phyloP scores from a whole-genome alignment of 768 basidiomycete genomes.

The Panaeolus papilionaceus region DNA sequence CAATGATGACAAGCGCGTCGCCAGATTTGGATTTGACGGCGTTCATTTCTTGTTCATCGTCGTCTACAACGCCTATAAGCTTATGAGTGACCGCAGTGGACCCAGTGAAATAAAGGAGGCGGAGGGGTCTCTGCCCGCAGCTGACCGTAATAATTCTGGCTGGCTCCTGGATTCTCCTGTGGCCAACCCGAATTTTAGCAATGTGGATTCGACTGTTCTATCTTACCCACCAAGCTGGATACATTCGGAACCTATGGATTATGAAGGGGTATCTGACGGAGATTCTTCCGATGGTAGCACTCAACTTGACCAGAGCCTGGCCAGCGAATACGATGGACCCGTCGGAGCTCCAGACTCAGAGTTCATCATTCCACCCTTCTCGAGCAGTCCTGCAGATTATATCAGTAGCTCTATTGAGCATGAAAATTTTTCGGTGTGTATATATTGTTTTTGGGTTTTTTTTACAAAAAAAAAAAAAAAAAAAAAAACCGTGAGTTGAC shows the following conservation, averaged over 20 bases:
- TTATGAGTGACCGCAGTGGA: background rate
- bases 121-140: background rate
- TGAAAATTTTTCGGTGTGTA: background rate
- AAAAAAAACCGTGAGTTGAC: background rate
- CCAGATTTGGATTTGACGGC: background rate
- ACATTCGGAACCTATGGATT: background rate
- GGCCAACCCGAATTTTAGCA: background rate
- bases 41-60: background rate
- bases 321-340: background rate
- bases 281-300: background rate
- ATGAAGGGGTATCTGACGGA: background rate
- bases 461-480: too few species aligned
- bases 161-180: background rate
- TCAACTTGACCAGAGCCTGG: background rate
- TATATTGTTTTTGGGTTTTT: background rate
- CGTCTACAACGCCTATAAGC: background rate
- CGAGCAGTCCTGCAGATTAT: background rate
- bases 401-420: background rate
- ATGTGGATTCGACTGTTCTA: background rate
- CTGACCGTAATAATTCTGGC: background rate
- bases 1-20: background rate
- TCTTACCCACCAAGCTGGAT: conserved; percentile 9
- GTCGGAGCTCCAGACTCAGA: background rate
- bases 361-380: background rate
- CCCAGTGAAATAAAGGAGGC: background rate